These are phyloP conservation scores for Solanum lignicaule DNA, from an alignment of 257 asterid genomes.

Conservation along the genomic window DNA sequence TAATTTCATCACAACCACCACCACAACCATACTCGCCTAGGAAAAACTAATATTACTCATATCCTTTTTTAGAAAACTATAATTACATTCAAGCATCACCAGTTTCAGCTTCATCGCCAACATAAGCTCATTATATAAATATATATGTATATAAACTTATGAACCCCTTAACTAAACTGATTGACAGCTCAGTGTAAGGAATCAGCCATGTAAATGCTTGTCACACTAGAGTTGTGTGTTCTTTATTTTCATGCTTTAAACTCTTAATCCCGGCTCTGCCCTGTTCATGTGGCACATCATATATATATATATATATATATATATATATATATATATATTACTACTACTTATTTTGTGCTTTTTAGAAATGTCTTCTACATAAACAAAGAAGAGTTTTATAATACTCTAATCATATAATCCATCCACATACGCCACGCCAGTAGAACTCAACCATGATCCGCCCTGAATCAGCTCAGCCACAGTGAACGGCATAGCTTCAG, in stretches of 20 bases:
- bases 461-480: conserved; percentile 43
- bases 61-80: not conserved
- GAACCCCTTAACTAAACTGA: not conserved
- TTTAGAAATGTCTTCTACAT: not conserved
- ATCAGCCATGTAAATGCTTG: not conserved
- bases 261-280: not conserved
- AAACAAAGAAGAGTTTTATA: not conserved
- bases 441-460: conserved; percentile 27
- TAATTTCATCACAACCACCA: not conserved
- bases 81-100: conserved; percentile 19
- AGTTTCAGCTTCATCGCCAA: conserved; percentile 16
- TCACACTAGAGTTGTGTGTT: not conserved
- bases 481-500: conserved; percentile 32
- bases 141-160: not conserved
- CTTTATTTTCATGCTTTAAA: no score
- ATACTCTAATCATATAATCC: conserved; percentile 4
- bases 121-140: conserved; percentile 2
- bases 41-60: not conserved
- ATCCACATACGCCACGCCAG: conserved; percentile 37
- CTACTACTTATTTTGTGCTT: not conserved
- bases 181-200: not conserved
- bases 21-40: not conserved
- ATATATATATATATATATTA: not conserved
- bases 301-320: not conserved
- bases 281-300: not conserved